Percentiles rank a stretch among this genome's conserved stretches.
These are phyloP conservation scores for Saturnispora saitoi DNA, from an alignment of 805 yeast genomes.

Conservation along the genomic window DNA sequence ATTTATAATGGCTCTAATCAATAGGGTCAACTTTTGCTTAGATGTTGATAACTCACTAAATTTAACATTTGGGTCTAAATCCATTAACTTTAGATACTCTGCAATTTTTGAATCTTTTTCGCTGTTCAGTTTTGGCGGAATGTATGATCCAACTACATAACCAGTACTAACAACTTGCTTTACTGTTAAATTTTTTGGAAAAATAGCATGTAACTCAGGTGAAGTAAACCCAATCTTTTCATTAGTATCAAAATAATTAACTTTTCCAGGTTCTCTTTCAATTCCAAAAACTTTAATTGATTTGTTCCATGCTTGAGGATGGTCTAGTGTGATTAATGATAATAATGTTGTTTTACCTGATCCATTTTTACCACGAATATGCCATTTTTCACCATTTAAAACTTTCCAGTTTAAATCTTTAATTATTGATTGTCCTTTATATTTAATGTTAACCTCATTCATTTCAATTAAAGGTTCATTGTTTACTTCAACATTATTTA, in stretches of 20 bases:
- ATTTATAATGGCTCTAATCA: slow-evolving; percentile 70
- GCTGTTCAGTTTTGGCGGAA: slow-evolving; percentile 37
- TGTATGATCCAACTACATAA: slow-evolving; percentile 54
- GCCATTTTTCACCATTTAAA: slow-evolving; percentile 73
- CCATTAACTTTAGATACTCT: slow-evolving; percentile 39
- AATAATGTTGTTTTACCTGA: slow-evolving; percentile 87
- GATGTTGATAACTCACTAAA: slow-evolving; percentile 56
- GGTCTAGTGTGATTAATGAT: slow-evolving; percentile 83
- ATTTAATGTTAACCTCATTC: slow-evolving; percentile 53
- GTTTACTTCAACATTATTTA: not conserved
- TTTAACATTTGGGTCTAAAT: slow-evolving; percentile 31
- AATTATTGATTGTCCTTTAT: slow-evolving; percentile 54
- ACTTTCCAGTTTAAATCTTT: slow-evolving; percentile 58
- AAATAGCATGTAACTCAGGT: slow-evolving; percentile 88
- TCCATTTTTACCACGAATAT: slow-evolving; percentile 83
- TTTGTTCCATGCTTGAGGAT: slow-evolving; percentile 91
- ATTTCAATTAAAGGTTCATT: slow-evolving; percentile 37
- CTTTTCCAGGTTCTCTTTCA: slow-evolving; percentile 63
- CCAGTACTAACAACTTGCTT: slow-evolving; percentile 64
- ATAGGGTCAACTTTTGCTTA: slow-evolving; percentile 69
- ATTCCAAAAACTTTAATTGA: slow-evolving; percentile 55
- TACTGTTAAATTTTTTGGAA: slow-evolving; percentile 51
- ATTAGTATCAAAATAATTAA: slow-evolving; percentile 73
- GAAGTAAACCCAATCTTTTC: slow-evolving; percentile 75
- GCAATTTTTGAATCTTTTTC: slow-evolving; percentile 34